These are phyloP conservation scores for Stephania cephalantha DNA, from an alignment of 164 flowering plant genomes.

Conservation along the genomic window DNA sequence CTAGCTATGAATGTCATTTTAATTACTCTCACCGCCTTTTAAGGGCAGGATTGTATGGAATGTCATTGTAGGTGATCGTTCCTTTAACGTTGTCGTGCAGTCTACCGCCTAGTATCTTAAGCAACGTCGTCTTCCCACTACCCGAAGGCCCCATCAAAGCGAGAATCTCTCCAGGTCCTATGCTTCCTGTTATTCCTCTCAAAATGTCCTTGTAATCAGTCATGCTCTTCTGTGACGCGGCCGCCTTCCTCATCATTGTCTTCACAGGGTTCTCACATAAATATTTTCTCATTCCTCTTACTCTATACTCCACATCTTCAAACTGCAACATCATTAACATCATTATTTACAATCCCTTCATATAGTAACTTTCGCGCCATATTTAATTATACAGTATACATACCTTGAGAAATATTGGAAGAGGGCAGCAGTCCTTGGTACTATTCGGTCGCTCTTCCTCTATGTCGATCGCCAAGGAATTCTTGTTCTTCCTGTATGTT, in stretches of 20 bases:
- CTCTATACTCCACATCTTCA: conserved; percentile 78
- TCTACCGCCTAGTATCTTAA: conserved; percentile 80
- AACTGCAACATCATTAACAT: conserved; percentile 41
- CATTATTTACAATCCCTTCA: not conserved
- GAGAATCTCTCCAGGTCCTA: conserved; percentile 83
- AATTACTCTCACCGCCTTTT: conserved; percentile 58
- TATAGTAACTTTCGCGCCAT: not conserved
- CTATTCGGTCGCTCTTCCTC: conserved; percentile 27
- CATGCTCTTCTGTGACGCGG: conserved; percentile 34
- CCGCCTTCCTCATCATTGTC: conserved; percentile 51
- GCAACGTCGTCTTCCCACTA: conserved; percentile 89
- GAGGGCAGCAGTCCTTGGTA: conserved; percentile 38
- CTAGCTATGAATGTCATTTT: too few species aligned
- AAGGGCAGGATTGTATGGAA: conserved; percentile 65
- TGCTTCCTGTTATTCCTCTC: conserved; percentile 83
- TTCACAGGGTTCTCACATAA: conserved; percentile 48
- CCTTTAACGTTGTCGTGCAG: conserved; percentile 70
- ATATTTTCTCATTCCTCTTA: conserved; percentile 29
- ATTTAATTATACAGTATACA: not conserved
- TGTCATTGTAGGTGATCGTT: conserved; percentile 67
- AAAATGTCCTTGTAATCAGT: conserved; percentile 60
- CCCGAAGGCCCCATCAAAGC: conserved; percentile 99
- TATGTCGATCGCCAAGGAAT: conserved; percentile 48
- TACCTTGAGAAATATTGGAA: conserved; percentile 82
- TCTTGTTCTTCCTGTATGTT: conserved; percentile 45